Conservation (phyloP, 129 eudicot species). For the Helichrysum umbraculigerum region DNA sequence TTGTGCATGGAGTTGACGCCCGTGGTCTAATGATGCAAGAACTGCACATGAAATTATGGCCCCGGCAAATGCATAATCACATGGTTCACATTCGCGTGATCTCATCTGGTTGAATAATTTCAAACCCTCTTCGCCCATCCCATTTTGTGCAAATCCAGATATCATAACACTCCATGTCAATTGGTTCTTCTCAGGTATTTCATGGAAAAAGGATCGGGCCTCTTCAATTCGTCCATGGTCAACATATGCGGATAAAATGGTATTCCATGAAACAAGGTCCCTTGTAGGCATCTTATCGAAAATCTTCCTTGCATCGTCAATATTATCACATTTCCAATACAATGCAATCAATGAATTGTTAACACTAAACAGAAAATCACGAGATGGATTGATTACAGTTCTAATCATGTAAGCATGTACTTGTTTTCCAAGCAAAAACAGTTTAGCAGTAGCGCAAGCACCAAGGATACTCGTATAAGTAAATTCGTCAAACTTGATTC, state of each 20-base stretch:
- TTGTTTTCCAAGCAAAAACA: conserved; percentile 63
- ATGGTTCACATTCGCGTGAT: conserved; percentile 53
- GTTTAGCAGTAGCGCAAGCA: conserved; percentile 64
- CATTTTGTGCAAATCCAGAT: conserved; percentile 78
- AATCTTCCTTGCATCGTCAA: conserved; percentile 57
- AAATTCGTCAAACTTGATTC: conserved; percentile 61
- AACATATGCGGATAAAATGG: conserved; percentile 73
- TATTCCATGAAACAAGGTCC: conserved; percentile 83
- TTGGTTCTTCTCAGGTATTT: conserved; percentile 57
- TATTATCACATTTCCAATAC: conserved; percentile 67
- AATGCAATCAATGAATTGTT: conserved; percentile 68
- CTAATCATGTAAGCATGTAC: conserved; percentile 66
- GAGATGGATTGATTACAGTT: conserved; percentile 43
- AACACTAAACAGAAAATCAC: conserved; percentile 49
- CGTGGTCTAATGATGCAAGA: conserved; percentile 77
- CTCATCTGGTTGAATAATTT: conserved; percentile 71
- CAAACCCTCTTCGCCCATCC: conserved; percentile 71
- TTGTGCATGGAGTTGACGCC: conserved; percentile 88
- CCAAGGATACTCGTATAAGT: conserved; percentile 71
- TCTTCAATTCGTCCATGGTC: conserved; percentile 52
- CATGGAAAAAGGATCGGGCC: conserved; percentile 52
- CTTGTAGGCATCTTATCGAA: conserved; percentile 48
- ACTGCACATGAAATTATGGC: conserved; percentile 78
- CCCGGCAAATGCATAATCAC: conserved; percentile 84
- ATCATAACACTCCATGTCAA: conserved; percentile 86